Evolutionary conservation across 1,139 yeast species (phyloP), one percentile per base, ranked within the genome.

Genomic region (Suhomyces guaymorum): DNA sequence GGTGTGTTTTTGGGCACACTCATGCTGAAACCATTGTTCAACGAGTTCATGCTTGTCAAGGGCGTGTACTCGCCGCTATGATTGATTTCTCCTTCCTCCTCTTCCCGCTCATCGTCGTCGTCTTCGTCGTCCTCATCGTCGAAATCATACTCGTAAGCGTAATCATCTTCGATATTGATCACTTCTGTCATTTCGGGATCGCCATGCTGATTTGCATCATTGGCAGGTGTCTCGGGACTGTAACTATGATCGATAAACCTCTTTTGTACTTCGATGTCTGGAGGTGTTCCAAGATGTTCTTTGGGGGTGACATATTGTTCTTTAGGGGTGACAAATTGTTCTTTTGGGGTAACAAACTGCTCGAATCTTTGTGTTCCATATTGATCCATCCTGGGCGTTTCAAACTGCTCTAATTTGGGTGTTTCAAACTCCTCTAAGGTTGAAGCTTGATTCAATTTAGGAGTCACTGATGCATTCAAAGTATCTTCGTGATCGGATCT

Each of bases 1-100:
- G 37, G 35, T 1, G 43, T 34, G 12, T 29, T 27, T 27, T 44
- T 38, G n/a, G 38, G 33, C 8, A 32, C 32, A 15, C 32, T 26
- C 29, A 34, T 30, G 14, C 39, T 30, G 31, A 32, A 32, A 13
- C 47, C 51, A 25, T 56, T 50, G 28, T 47, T 53, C 18, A 65
- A 49, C 4, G 68, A 62, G 39, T 63, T 64, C 48, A 61, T 52
- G 41, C 70, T 63, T n/a, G 73, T 66, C 30, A 65, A 57, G 5
- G 73, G 73, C 2, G 73, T 68, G 32, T 40, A 39, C n/a, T 37
- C 42, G 2, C 39, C 43, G 11, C 33, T 32, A 7, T 33, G 29
- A 19, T 34, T 20, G 12, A 26, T n/a, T n/a, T n/a, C n/a, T n/a
- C n/a, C 33, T 15, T 37, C 41, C 10, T 43, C 46, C 19, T 38